phyloP scores from a whole-genome alignment of 1,139 yeast genomes.

The Protomyces inundatus region DNA sequence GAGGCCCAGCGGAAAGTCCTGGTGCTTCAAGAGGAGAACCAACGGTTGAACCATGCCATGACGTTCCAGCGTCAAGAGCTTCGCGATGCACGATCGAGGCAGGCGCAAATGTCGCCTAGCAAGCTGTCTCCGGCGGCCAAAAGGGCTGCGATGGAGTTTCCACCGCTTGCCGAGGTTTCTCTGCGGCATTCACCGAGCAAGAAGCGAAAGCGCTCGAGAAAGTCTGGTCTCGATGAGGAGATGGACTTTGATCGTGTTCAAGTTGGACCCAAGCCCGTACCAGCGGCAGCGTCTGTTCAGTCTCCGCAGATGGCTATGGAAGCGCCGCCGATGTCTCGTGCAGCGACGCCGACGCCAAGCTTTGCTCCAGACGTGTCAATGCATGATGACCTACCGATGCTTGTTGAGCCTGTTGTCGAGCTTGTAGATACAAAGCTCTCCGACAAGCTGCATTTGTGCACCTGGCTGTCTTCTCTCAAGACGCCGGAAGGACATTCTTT shows the following conservation, averaged over 20 bases:
- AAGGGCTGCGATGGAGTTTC: not conserved
- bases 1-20: not conserved
- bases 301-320: no score
- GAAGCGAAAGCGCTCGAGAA: not conserved
- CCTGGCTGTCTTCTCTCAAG: not conserved
- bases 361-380: not conserved
- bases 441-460: not conserved
- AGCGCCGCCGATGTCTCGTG: not conserved
- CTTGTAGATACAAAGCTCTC: not conserved
- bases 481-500: not conserved
- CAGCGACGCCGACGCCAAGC: not conserved
- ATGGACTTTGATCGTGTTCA: not conserved
- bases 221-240: not conserved
- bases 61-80: conserved; percentile 19
- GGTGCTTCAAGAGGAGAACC: not conserved
- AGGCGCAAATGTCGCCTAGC: not conserved
- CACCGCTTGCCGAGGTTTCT: not conserved
- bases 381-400: not conserved
- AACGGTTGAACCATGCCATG: conserved; percentile 1
- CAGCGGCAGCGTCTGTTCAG: not conserved
- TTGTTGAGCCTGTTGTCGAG: not conserved
- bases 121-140: not conserved
- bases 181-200: not conserved
- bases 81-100: conserved; percentile 1
- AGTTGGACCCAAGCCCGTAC: not conserved